Base-by-base conservation (phyloP, 192 early-diverging fungal species). In the Funneliformis mosseae region DNA sequence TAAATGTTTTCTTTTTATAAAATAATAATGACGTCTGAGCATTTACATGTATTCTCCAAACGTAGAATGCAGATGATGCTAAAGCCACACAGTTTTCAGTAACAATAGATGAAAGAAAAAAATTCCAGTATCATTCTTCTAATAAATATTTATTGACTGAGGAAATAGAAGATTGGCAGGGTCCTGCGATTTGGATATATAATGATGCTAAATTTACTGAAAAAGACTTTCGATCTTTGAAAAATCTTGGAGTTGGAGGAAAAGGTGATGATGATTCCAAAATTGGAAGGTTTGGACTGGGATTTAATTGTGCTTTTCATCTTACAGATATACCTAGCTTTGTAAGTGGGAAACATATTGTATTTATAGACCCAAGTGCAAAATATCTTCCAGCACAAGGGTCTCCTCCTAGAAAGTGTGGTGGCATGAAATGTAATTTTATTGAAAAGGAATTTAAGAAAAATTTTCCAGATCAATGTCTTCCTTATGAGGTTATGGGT, bases 31-130 rank as follows among this genome's bases (percentile, higher is more conserved):
- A 16, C 14, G 16, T 68, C 39, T 43, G 21, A 41, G 41, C 10
- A 18, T 43, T 2, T n/a, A 2, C 12, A 21, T 43, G 6, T 5
- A 21, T 70, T 70, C n/a, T 7, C n/a, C 82, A 82, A 23, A n/a
- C 84, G 1, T 84, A 87, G 69, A 87, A 87, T 27, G 86, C 86
- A 0, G 83, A 85, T 14, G 73, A 75, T 55, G 73, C 73, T 27
- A 46, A 46, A 9, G 73, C 73, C 18, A 43, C 21, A 18, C 10
- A n/a, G 4, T 50, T 59, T 75, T 10, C 18, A 5, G 3, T 75
- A 50, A 25, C 12, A 12, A 8, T 75, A 9, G 73, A 75, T 75
- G 73, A 75, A 75, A 27, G 45, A 33, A 6, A 5, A n/a, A 55
- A 14, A 8, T 28, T 60, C 38, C 45, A 23, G 42, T 11, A 38